Conservation (phyloP, 2,329 filamentous ascomycete species). For the Teratosphaeria nubilosa region DNA sequence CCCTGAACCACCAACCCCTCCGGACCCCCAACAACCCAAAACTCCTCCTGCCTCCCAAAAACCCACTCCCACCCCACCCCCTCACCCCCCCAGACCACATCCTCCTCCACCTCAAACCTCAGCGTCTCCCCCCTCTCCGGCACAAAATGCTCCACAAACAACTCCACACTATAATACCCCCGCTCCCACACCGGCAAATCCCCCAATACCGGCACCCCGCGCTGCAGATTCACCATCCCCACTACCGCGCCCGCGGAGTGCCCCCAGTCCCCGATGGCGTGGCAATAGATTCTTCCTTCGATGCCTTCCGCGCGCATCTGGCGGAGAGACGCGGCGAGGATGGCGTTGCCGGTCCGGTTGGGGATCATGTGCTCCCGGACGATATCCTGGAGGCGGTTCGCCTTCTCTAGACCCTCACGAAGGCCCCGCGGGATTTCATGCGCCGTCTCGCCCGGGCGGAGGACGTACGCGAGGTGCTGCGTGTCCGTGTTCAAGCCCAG, state of each 20-base stretch:
- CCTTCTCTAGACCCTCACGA: conserved; percentile 7
- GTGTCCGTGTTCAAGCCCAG: conserved; percentile 14
- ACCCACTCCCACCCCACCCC: conserved; percentile 12
- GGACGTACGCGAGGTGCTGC: conserved; percentile 14
- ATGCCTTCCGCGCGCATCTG: conserved; percentile 6
- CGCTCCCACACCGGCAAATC: conserved; percentile 10
- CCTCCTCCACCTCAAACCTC: conserved; percentile 12
- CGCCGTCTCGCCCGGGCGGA: conserved; percentile 4
- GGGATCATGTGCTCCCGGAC: conserved; percentile 8
- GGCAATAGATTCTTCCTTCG: conserved; percentile 11
- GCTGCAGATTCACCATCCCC: conserved; percentile 14
- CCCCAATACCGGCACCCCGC: conserved; percentile 10
- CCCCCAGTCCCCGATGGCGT: conserved; percentile 14
- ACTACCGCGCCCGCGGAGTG: conserved; percentile 11
- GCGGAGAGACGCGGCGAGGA: conserved; percentile 5
- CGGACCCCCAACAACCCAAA: conserved; percentile 6
- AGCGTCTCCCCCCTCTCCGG: conserved; percentile 9
- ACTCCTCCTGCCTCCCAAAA: conserved; percentile 12
- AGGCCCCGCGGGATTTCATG: conserved; percentile 8
- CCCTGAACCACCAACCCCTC: too few species aligned
- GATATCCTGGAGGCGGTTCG: conserved; percentile 12
- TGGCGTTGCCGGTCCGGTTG: conserved; percentile 8
- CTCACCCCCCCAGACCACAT: conserved; percentile 11
- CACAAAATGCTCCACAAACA: conserved; percentile 12
- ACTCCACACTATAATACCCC: conserved; percentile 13